These are phyloP conservation scores for Globisporangium yorkense DNA, from an alignment of 352 stramenopile species.

Conservation along the genomic window DNA sequence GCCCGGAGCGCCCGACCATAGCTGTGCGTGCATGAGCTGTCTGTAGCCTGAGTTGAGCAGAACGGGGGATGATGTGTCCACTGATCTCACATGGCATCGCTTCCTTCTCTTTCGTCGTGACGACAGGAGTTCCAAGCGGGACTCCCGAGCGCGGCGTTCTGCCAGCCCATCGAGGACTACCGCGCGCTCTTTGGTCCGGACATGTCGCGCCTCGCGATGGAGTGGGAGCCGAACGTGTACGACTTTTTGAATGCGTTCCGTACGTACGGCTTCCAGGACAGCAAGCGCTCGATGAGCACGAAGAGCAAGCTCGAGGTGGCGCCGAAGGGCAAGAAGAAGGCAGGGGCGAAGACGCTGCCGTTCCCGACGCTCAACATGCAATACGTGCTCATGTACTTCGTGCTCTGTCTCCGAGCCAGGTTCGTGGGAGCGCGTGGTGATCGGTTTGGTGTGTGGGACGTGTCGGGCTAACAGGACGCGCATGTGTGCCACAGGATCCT, in stretches of 20 bases:
- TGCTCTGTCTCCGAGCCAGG: conserved; percentile 66
- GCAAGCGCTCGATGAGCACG: conserved; percentile 77
- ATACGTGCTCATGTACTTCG: conserved; percentile 67
- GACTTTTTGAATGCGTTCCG: conserved; percentile 77
- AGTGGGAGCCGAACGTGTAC: conserved; percentile 64
- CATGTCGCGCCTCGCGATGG: conserved; percentile 42
- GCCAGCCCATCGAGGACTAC: conserved; percentile 48
- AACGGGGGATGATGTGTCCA: no score
- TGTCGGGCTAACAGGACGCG: background rate
- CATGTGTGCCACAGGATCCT: conserved; percentile 22
- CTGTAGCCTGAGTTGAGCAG: no score
- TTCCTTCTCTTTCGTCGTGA: background rate
- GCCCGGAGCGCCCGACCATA: conserved; percentile 1
- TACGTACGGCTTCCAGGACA: conserved; percentile 76
- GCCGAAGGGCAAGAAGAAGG: conserved; percentile 19
- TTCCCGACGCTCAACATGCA: conserved; percentile 83
- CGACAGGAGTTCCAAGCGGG: conserved; percentile 35
- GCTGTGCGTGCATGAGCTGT: conserved; percentile 1
- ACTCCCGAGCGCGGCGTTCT: conserved; percentile 44
- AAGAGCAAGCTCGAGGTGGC: conserved; percentile 65
- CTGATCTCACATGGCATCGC: no score
- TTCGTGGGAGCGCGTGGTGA: conserved; percentile 5
- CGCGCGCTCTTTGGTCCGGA: conserved; percentile 24
- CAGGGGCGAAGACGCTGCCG: conserved; percentile 19
- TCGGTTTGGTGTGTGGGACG: background rate